Conservation (phyloP, 345 rosid species). For the Geranium rotundifolium region DNA sequence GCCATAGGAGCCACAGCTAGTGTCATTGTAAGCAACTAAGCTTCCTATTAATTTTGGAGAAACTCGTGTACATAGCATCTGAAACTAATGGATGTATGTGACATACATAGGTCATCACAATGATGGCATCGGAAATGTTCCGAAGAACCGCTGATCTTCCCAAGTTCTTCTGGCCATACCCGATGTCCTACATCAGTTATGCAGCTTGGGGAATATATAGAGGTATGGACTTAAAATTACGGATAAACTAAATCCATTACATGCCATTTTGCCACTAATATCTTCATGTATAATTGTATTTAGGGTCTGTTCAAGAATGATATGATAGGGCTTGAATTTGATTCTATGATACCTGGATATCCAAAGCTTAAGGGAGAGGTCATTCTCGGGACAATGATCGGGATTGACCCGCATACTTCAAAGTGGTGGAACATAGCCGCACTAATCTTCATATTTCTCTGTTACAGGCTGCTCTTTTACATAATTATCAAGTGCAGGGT, state of each 20-base stretch:
- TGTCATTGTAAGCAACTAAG: no score
- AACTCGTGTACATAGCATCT: background rate
- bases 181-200: constrained; percentile 14
- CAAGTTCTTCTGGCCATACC: constrained; percentile 15
- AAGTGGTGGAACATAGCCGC: constrained; percentile 33
- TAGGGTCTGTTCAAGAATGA: constrained; percentile 42
- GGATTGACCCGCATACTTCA: constrained; percentile 17
- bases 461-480: constrained; percentile 16
- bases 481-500: constrained; percentile 18
- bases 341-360: constrained; percentile 20
- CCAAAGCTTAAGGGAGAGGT: constrained; percentile 28
- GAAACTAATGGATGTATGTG: background rate
- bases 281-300: background rate
- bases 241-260: no score
- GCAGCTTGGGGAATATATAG: constrained; percentile 15
- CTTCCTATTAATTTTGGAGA: no score
- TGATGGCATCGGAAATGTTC: constrained; percentile 17
- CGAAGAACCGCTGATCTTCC: constrained; percentile 11
- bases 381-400: constrained; percentile 16
- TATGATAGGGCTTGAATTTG: constrained; percentile 34
- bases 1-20: no score
- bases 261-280: background rate
- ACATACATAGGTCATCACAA: constrained; percentile 10
- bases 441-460: constrained; percentile 14
- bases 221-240: constrained; percentile 13